Conservation (phyloP, 176 grass and related monocot species). For the Oryza australiensis region DNA sequence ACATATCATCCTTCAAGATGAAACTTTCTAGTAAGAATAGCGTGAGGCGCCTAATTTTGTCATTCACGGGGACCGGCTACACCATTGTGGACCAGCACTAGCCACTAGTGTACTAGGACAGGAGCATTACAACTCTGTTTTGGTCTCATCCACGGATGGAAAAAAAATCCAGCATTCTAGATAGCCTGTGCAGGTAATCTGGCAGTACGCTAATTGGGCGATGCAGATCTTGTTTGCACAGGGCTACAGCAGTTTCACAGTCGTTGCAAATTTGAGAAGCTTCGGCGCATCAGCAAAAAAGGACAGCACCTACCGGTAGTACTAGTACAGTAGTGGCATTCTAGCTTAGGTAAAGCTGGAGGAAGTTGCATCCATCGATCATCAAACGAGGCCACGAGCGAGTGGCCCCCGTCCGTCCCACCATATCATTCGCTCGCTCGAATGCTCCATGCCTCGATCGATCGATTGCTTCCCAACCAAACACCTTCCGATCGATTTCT, state of each 20-base stretch:
- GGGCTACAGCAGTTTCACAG: background rate
- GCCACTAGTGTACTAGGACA: background rate
- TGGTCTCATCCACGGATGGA: background rate
- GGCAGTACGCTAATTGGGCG: background rate
- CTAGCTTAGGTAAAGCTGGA: background rate
- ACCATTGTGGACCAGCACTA: background rate
- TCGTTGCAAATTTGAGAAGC: background rate
- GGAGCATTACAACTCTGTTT: background rate
- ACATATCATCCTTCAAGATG: no score
- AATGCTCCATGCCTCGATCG: background rate
- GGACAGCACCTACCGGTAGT: background rate
- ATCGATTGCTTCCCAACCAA: background rate
- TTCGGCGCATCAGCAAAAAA: background rate
- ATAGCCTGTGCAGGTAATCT: background rate
- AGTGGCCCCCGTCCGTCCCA: background rate
- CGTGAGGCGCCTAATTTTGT: background rate
- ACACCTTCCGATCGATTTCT: background rate
- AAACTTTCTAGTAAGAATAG: no score
- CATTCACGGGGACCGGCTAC: background rate
- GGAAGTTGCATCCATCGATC: background rate
- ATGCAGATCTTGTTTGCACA: background rate
- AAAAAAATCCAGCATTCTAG: background rate
- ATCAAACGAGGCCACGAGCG: background rate
- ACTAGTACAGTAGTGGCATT: no score
- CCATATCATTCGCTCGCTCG: background rate